Evolutionary conservation across 306 rosid genomes (phyloP).

Genomic region (Argentina anserina): DNA sequence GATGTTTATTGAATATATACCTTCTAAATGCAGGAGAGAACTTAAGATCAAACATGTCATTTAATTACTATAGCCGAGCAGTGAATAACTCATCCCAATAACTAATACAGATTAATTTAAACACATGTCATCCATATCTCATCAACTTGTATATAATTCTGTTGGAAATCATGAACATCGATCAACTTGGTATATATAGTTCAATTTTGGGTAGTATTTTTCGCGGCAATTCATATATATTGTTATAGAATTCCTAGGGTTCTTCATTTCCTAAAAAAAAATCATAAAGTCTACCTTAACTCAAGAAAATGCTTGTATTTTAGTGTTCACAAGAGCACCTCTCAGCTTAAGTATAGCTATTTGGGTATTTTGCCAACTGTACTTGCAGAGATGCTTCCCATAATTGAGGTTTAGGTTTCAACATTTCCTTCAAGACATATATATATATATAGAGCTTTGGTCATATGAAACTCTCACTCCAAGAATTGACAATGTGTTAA

Average conservation of each 20-base stretch:
- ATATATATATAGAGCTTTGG: background rate
- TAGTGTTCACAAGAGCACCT: background rate
- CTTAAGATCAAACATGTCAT: background rate
- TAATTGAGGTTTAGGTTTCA: conserved; percentile 8
- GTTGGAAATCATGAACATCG: too few species aligned
- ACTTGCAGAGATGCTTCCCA: conserved; percentile 13
- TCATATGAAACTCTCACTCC: conserved; percentile 10
- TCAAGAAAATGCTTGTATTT: background rate
- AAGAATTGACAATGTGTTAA: conserved; percentile 8
- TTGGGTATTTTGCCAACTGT: background rate
- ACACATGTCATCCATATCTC: background rate
- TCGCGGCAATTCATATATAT: background rate
- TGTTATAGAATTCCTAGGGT: background rate
- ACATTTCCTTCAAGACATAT: too few species aligned
- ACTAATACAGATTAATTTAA: background rate
- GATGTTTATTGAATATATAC: background rate
- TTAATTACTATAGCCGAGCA: background rate
- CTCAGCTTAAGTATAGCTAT: background rate
- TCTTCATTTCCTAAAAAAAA: background rate
- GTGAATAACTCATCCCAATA: background rate
- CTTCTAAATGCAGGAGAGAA: background rate
- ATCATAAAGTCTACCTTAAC: background rate
- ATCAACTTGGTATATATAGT: background rate
- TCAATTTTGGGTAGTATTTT: background rate
- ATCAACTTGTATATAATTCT: background rate